phyloP scores from a whole-genome alignment of 2,329 filamentous ascomycete genomes.

The Tolypocladium ovalisporum region DNA sequence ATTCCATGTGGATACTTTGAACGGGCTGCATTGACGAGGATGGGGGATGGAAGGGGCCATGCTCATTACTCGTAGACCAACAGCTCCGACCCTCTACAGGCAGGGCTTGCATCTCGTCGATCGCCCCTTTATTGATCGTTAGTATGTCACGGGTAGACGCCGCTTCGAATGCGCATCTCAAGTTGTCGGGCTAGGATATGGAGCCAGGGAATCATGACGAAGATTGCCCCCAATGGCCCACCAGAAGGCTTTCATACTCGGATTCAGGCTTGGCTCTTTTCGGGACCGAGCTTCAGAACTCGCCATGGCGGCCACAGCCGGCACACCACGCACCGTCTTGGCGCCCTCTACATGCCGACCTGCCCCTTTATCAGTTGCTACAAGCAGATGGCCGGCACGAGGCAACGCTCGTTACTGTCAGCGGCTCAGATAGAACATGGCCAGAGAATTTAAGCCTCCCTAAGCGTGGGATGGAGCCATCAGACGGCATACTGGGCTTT shows the following conservation, averaged over 20 bases:
- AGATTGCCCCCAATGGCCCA: not conserved
- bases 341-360: not conserved
- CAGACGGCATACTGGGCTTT: not conserved
- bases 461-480: not conserved
- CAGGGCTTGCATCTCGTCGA: not conserved
- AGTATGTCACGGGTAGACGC: not conserved
- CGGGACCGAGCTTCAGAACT: not conserved
- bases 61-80: not conserved
- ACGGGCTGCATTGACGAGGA: not conserved
- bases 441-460: not conserved
- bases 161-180: not conserved
- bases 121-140: not conserved
- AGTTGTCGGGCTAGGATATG: not conserved
- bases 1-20: not conserved
- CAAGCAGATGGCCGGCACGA: not conserved
- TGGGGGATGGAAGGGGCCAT: not conserved
- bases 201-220: not conserved
- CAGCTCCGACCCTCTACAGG: not conserved
- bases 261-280: not conserved
- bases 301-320: not conserved
- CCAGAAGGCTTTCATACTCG: not conserved
- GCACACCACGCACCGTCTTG: not conserved
- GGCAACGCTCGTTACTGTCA: not conserved
- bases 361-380: no score
- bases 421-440: not conserved